Conservation (phyloP, 2,329 filamentous ascomycete species). For the Fusarium nygamai region DNA sequence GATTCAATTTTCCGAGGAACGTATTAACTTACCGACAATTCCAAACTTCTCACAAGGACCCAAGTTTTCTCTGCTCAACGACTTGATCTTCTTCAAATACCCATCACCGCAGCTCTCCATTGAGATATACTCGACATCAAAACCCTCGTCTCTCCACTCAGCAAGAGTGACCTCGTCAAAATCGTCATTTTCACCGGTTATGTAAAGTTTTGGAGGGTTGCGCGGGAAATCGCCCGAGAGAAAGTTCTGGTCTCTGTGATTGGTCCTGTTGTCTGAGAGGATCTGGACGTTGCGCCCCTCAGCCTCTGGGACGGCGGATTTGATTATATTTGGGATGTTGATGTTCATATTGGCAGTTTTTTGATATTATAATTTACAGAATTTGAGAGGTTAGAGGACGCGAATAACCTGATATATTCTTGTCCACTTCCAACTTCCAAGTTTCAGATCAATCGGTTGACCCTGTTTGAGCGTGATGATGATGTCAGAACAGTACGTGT, state of each 20-base stretch:
- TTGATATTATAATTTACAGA: neutral
- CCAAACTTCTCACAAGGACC: slow-evolving; percentile 56
- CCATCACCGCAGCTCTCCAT: slow-evolving; percentile 49
- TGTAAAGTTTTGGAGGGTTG: slow-evolving; percentile 51
- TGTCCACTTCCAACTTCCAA: slow-evolving; percentile 29
- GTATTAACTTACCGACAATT: slow-evolving; percentile 50
- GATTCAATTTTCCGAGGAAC: fast-evolving
- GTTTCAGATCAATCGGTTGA: slow-evolving; percentile 15
- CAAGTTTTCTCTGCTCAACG: slow-evolving; percentile 46
- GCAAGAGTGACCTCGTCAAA: slow-evolving; percentile 52
- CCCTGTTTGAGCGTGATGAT: slow-evolving; percentile 20
- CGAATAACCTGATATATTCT: slow-evolving; percentile 4
- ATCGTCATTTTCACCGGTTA: slow-evolving; percentile 55
- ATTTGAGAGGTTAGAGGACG: fast-evolving
- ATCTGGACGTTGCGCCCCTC: slow-evolving; percentile 47
- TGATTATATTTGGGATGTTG: slow-evolving; percentile 45
- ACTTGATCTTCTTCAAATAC: slow-evolving; percentile 49
- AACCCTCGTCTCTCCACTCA: slow-evolving; percentile 56
- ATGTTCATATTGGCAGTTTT: slow-evolving; percentile 36
- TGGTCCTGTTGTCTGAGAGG: slow-evolving; percentile 47
- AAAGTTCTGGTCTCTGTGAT: slow-evolving; percentile 54
- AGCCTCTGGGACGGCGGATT: slow-evolving; percentile 45
- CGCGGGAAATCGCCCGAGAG: slow-evolving; percentile 54
- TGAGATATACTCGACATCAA: slow-evolving; percentile 55
- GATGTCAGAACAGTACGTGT: slow-evolving; percentile 21